Conservation (phyloP, 2,329 filamentous ascomycete genomes). For the Ascocoryne sarcoides region DNA sequence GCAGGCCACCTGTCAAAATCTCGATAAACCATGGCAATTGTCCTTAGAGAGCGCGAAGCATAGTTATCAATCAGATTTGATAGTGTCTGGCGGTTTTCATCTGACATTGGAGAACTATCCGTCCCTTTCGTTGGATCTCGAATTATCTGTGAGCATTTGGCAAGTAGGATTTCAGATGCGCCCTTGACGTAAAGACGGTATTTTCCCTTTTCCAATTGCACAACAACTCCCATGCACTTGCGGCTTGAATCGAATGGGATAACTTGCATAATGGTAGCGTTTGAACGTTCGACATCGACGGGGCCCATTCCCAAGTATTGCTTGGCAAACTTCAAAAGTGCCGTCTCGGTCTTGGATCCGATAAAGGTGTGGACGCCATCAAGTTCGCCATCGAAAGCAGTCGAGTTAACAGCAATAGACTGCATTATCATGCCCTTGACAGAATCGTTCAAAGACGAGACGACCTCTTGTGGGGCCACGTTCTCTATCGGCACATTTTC, state of each 20-base stretch:
- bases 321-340: constrained; percentile 60
- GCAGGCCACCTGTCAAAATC: constrained; percentile 66
- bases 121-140: constrained; percentile 50
- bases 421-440: constrained; percentile 42
- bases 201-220: constrained; percentile 38
- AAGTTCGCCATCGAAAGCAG: constrained; percentile 58
- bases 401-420: constrained; percentile 60
- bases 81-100: constrained; percentile 46
- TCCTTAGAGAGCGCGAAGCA: constrained; percentile 60
- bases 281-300: constrained; percentile 52
- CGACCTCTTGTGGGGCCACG: constrained; percentile 23
- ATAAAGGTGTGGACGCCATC: constrained; percentile 53
- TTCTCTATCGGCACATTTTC: constrained; percentile 16
- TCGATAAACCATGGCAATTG: constrained; percentile 64
- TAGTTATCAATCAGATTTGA: constrained; percentile 50
- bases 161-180: constrained; percentile 42
- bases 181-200: constrained; percentile 44
- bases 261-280: constrained; percentile 48
- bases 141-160: constrained; percentile 41
- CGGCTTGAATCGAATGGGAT: constrained; percentile 34
- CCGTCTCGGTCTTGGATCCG: constrained; percentile 71
- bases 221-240: constrained; percentile 62
- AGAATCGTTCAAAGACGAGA: constrained; percentile 18
- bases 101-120: constrained; percentile 41
- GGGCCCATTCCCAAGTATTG: constrained; percentile 57